Conservation (phyloP, 768 basidiomycete genomes). For the Tremella fuciformis region DNA sequence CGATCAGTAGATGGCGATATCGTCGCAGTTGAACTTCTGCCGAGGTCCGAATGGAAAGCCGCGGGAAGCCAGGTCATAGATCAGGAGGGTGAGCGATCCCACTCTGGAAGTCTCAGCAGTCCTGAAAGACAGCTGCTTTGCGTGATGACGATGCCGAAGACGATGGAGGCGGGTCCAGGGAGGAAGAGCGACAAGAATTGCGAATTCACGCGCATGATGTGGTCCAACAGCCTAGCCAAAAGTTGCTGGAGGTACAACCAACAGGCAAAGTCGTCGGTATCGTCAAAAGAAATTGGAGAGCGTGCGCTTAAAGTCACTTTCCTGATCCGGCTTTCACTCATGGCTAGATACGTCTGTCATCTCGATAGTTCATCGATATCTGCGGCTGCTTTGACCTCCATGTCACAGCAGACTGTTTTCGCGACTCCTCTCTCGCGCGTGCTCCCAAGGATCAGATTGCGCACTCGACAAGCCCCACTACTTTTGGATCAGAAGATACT, state of each 20-base stretch:
- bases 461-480: constrained; percentile 87
- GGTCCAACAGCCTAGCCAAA: constrained; percentile 46
- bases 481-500: constrained; percentile 92
- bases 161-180: constrained; percentile 50
- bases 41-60: constrained; percentile 85
- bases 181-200: constrained; percentile 54
- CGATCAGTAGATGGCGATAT: constrained; percentile 89
- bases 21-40: constrained; percentile 83
- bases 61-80: constrained; percentile 90
- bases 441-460: constrained; percentile 87
- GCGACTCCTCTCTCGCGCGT: constrained; percentile 88
- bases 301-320: constrained; percentile 58
- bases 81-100: constrained; percentile 66
- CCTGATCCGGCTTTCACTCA: neutral
- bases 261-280: constrained; percentile 89
- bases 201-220: constrained; percentile 47
- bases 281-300: constrained; percentile 92
- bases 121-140: constrained; percentile 61
- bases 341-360: constrained; percentile 80
- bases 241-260: constrained; percentile 66
- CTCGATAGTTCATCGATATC: constrained; percentile 85
- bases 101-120: neutral
- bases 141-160: constrained; percentile 85
- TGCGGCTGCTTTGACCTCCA: constrained; percentile 69
- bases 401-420: constrained; percentile 77